Base-by-base conservation (phyloP, 2,329 filamentous ascomycete species). In the Aquanectria penicillioides region DNA sequence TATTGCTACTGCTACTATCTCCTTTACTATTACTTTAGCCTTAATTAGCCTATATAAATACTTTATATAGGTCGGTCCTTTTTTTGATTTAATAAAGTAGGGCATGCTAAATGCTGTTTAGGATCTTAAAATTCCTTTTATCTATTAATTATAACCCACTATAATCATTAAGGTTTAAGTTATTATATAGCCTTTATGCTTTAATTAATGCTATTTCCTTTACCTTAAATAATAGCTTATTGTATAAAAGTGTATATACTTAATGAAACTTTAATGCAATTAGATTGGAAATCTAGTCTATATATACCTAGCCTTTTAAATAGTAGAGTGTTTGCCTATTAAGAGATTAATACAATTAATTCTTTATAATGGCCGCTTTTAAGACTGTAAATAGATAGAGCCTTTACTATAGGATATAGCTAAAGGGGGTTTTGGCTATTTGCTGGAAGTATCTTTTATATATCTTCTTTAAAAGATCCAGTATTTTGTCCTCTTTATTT, bases 211-310 rank as follows among this genome's bases (percentile, higher is more conserved):
- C 31, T 17, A 44, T 53, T 10, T 37, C 36, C 13, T 36, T 26
- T 12, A 25, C n/a, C 13, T 18, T 50, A 52, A 53, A 31, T 43
- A 53, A 23, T 3, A 53, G 31, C 25, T 58, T 46, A 47, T 41
- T 58, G 37, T 58, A 46, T 50, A 51, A 23, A 17, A 51, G 22
- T 23, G 22, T 18, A 12, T 47, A 33, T 23, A 25, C 23, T 40
- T 51, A 41, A 22, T 51, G 41, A 22, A 26, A 51, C 20, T 51
- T 33, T 29, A 28, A 51, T 9, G 31, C 9, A 12, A 51, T 6
- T 18, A 51, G 38, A 13, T 47, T 17, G 38, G 17, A 40, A 4
- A 50, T 28, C 15, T 43, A 36, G 20, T 28, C 17, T 43, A 50
- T 23, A 18, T 23, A 9, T 43, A 44, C 25, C 36, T 13, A 5